Percentiles rank a stretch among this genome's conserved stretches.
Evolutionary conservation across 2,329 filamentous ascomycete species (phyloP).

Genomic region (Uncinocarpus reesii): DNA sequence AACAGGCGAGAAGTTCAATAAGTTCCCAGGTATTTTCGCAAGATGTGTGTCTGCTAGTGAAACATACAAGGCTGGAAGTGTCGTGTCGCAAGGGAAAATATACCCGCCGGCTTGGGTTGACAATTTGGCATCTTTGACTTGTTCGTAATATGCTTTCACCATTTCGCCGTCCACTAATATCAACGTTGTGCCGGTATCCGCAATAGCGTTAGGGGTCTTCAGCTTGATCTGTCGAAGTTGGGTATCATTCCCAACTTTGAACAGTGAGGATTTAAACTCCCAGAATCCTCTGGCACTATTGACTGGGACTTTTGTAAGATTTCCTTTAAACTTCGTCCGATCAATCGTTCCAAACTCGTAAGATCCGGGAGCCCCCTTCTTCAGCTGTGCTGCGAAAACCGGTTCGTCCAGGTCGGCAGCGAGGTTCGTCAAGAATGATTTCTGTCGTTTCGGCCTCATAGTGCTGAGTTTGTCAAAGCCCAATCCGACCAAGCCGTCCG

Average conservation of each 20-base stretch:
- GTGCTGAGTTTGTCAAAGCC: conserved; percentile 53
- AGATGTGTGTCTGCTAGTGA: conserved; percentile 42
- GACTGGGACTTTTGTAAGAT: conserved; percentile 52
- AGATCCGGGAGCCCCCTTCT: conserved; percentile 48
- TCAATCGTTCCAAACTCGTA: conserved; percentile 70
- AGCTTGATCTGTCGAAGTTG: conserved; percentile 16
- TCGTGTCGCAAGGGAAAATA: conserved; percentile 48
- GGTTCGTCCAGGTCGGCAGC: conserved; percentile 51
- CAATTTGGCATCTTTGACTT: conserved; percentile 44
- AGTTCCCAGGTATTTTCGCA: conserved; percentile 45
- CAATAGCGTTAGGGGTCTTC: conserved; percentile 41
- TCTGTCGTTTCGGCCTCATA: conserved; percentile 51
- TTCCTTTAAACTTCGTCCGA: conserved; percentile 49
- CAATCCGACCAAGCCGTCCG: conserved; percentile 53
- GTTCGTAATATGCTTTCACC: conserved; percentile 50
- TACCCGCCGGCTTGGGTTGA: conserved; percentile 39
- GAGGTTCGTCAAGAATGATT: conserved; percentile 66
- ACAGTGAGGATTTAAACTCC: conserved; percentile 52
- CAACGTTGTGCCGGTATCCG: conserved; percentile 60
- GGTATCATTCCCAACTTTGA: conserved; percentile 41
- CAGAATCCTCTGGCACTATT: conserved; percentile 57
- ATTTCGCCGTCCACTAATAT: conserved; percentile 50
- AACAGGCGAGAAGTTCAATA: conserved; percentile 47
- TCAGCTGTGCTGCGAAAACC: conserved; percentile 61
- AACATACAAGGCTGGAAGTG: conserved; percentile 47